Evolutionary conservation across 1,284 basidiomycete genomes (phyloP).

Genomic region (Porodaedalea pini): DNA sequence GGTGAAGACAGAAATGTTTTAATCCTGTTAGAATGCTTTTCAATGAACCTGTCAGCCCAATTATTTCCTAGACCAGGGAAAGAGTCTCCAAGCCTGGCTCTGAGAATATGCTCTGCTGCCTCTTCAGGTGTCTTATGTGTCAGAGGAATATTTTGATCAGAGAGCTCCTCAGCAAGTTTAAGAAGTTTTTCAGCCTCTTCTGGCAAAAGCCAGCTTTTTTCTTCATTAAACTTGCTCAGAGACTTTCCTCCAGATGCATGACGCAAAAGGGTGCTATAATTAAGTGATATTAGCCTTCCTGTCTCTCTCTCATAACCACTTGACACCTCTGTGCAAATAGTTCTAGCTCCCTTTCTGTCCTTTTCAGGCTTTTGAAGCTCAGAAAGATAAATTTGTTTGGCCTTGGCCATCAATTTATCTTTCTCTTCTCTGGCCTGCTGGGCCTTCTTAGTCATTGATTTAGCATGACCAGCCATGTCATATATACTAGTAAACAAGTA

Average conservation of each 20-base stretch:
- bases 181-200: conserved; percentile 31
- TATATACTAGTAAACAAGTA: background rate
- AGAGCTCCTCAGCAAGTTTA: conserved; percentile 22
- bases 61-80: conserved; percentile 38
- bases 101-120: conserved; percentile 31
- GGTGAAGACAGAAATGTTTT: conserved; percentile 28
- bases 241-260: conserved; percentile 22
- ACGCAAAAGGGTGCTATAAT: conserved; percentile 23
- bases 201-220: conserved; percentile 26
- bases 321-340: background rate
- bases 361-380: conserved; percentile 14
- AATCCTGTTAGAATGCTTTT: conserved; percentile 31
- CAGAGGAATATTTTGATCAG: conserved; percentile 34
- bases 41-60: conserved; percentile 36
- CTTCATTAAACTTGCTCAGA: conserved; percentile 25
- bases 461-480: background rate
- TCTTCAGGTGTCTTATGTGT: conserved; percentile 32
- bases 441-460: background rate
- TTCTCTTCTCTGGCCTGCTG: conserved; percentile 3
- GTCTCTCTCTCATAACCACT: background rate
- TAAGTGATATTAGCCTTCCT: conserved; percentile 21
- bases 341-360: background rate
- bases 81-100: conserved; percentile 25
- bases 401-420: conserved; percentile 14
- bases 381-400: conserved; percentile 14